phyloP scores from a whole-genome alignment of 805 yeast genomes.

The Yamadazyma sp. region DNA sequence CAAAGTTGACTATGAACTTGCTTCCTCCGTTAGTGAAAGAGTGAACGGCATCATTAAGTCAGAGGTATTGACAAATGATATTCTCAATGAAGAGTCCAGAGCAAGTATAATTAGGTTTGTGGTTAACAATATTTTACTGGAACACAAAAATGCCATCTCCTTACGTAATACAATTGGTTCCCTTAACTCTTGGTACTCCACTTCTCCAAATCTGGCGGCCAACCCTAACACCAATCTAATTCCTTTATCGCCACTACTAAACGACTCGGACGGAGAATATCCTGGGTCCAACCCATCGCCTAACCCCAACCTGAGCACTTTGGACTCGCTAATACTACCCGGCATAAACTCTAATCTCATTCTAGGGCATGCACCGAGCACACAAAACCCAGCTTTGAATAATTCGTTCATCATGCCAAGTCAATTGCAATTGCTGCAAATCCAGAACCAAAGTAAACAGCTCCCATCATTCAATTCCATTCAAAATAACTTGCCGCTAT shows the following conservation, averaged over 20 bases:
- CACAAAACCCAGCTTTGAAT: too few relatives aligned
- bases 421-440: conserved; percentile 20
- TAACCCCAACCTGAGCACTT: conserved; percentile 3
- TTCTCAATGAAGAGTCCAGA: conserved; percentile 10
- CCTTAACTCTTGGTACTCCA: conserved; percentile 11
- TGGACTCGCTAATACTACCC: conserved; percentile 15
- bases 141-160: conserved; percentile 9
- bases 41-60: conserved; percentile 10
- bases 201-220: conserved; percentile 9
- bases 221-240: conserved; percentile 19
- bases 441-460: conserved; percentile 31
- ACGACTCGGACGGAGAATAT: conserved; percentile 25
- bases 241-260: conserved; percentile 30
- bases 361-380: conserved; percentile 1
- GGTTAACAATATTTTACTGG: conserved; percentile 8
- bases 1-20: conserved; percentile 10
- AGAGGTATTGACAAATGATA: conserved; percentile 7
- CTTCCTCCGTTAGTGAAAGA: conserved; percentile 5
- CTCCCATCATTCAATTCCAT: conserved; percentile 37
- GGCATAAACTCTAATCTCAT: conserved; percentile 12
- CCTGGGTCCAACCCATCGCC: conserved; percentile 8
- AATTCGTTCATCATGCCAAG: conserved; percentile 18
- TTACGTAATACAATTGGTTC: conserved; percentile 4
- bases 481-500: conserved; percentile 32
- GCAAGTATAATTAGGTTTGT: conserved; percentile 9